Evolutionary conservation across 306 rosid genomes (phyloP).

Genomic region (Malus sieversii): DNA sequence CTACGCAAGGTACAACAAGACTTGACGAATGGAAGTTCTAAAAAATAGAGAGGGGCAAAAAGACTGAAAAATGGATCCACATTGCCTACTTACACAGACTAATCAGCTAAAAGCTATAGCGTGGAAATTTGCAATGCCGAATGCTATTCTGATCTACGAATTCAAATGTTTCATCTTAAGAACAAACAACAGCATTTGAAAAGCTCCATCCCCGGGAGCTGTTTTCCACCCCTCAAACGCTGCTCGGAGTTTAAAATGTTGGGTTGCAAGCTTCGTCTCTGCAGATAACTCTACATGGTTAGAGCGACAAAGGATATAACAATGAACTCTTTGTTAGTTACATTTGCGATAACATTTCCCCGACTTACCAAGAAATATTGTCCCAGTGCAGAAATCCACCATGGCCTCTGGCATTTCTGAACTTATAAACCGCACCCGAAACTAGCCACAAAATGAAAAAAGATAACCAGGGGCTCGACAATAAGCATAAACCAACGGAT

Average conservation of each 20-base stretch:
- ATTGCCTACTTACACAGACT: neutral
- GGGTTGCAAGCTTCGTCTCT: conserved; percentile 15
- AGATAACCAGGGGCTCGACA: neutral
- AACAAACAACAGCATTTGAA: neutral
- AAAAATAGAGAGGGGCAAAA: neutral
- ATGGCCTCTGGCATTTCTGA: conserved; percentile 72
- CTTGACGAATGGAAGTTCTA: neutral
- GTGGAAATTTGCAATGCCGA: neutral
- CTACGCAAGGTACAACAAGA: neutral
- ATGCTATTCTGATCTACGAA: neutral
- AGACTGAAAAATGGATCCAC: neutral
- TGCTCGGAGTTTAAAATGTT: neutral
- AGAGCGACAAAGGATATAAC: neutral
- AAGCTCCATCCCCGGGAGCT: neutral
- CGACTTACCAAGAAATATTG: conserved; percentile 52
- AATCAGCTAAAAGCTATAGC: neutral
- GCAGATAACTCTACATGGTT: conserved; percentile 15
- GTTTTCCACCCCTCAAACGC: neutral
- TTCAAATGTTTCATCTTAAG: conserved; percentile 1
- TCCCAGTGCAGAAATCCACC: conserved; percentile 93
- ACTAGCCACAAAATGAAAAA: conserved; percentile 29
- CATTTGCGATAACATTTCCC: neutral
- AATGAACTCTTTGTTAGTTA: neutral
- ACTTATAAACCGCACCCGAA: conserved; percentile 64
- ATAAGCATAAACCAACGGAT: neutral